Conservation (phyloP, 495 filamentous ascomycete genomes). For the Astrothelium subdiscretum region DNA sequence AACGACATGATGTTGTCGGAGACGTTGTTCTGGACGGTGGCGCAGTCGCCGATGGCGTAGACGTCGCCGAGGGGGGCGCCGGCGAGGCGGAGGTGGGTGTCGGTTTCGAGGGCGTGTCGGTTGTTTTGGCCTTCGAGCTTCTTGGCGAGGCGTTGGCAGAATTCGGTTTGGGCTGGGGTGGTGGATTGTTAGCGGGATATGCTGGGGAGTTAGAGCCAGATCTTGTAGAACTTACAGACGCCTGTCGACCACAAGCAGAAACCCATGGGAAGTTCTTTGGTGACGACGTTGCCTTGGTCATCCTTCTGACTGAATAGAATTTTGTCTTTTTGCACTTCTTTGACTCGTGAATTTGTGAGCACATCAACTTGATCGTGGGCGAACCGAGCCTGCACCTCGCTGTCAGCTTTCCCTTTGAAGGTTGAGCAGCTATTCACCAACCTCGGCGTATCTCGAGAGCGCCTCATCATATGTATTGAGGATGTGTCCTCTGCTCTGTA, state of each 20-base stretch:
- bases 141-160: constrained; percentile 65
- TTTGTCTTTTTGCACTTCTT: constrained; percentile 69
- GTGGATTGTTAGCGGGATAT: neutral
- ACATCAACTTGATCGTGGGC: constrained; percentile 83
- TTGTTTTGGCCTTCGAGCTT: constrained; percentile 71
- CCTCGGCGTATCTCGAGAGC: constrained; percentile 82
- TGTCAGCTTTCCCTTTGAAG: constrained; percentile 2
- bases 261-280: constrained; percentile 88
- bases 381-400: constrained; percentile 53
- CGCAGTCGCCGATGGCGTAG: constrained; percentile 95
- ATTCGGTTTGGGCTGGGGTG: constrained; percentile 51
- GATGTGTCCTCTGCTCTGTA: constrained; percentile 88
- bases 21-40: constrained; percentile 92
- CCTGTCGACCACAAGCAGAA: constrained; percentile 99
- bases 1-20: constrained; percentile 79
- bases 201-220: constrained; percentile 1
- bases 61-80: constrained; percentile 90
- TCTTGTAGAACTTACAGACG: constrained; percentile 39
- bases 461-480: constrained; percentile 98
- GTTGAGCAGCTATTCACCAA: constrained; percentile 16
- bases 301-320: constrained; percentile 79
- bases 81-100: constrained; percentile 82
- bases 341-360: constrained; percentile 81
- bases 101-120: constrained; percentile 84
- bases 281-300: constrained; percentile 58